These are phyloP conservation scores for Candida taoyuanica DNA, from an alignment of 805 yeast species.

Conservation along the genomic window DNA sequence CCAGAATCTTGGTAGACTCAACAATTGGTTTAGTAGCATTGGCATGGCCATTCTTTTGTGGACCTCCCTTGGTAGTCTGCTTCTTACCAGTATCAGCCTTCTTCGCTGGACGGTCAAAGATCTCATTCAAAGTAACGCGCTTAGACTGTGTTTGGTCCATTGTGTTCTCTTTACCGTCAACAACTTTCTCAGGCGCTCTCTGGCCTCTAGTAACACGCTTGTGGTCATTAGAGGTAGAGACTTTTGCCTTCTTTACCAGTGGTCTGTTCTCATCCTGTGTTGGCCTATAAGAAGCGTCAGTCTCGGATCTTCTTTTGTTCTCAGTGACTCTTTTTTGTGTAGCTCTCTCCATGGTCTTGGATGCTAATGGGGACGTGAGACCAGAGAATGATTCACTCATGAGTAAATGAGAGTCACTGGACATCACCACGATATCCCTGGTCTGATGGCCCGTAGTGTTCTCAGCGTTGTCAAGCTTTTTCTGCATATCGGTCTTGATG, in stretches of 20 bases:
- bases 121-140: too few relatives aligned
- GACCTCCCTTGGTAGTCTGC: neutral
- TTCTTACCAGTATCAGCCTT: neutral
- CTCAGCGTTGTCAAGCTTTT: constrained; percentile 12
- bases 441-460: neutral
- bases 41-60: too few relatives aligned
- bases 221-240: neutral
- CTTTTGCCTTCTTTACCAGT: neutral
- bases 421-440: constrained; percentile 5
- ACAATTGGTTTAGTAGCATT: too few relatives aligned
- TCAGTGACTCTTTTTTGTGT: constrained; percentile 5
- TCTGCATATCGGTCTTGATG: constrained; percentile 1
- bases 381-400: constrained; percentile 14
- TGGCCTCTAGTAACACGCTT: neutral
- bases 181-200: neutral
- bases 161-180: neutral
- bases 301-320: constrained; percentile 7
- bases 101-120: too few relatives aligned
- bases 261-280: neutral
- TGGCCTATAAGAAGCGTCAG: constrained; percentile 12
- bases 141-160: too few relatives aligned
- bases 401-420: constrained; percentile 2
- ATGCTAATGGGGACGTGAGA: constrained; percentile 14
- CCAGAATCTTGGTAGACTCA: too few relatives aligned
- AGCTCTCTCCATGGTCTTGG: constrained; percentile 4